Percentiles rank a stretch among this genome's conserved stretches.
Evolutionary conservation across 2,329 filamentous ascomycete genomes (phyloP).

Genomic region (Aspergillus sp.): DNA sequence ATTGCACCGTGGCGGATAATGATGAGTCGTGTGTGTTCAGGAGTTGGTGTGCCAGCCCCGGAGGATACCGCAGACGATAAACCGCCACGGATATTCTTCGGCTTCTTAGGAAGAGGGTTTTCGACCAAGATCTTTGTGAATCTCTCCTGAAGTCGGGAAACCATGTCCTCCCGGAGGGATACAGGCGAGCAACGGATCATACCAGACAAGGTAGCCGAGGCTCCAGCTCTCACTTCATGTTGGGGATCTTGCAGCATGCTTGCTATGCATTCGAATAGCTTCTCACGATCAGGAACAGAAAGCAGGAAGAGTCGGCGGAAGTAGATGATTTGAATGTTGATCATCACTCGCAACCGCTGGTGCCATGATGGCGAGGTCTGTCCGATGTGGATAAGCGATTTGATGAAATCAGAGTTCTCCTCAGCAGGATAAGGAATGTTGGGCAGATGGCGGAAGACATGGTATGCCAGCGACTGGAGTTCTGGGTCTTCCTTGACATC

Average conservation of each 20-base stretch:
- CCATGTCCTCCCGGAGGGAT: slow-evolving; percentile 70
- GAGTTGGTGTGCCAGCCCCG: slow-evolving; percentile 44
- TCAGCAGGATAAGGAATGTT: slow-evolving; percentile 90
- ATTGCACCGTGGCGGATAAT: slow-evolving; percentile 85
- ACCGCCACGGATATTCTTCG: slow-evolving; percentile 31
- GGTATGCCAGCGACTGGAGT: slow-evolving; percentile 87
- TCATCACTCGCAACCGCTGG: slow-evolving; percentile 85
- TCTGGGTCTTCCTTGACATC: slow-evolving; percentile 98
- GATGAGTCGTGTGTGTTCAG: slow-evolving; percentile 65
- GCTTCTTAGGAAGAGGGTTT: slow-evolving; percentile 80
- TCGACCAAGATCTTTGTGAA: slow-evolving; percentile 74
- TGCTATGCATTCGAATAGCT: slow-evolving; percentile 86
- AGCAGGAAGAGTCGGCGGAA: slow-evolving; percentile 94
- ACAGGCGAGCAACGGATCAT: slow-evolving; percentile 96
- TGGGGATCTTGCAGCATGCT: slow-evolving; percentile 90
- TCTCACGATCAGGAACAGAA: slow-evolving; percentile 65
- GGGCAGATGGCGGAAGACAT: slow-evolving; percentile 92
- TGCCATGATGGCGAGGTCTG: slow-evolving; percentile 85
- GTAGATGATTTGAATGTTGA: slow-evolving; percentile 98
- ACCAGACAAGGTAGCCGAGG: slow-evolving; percentile 86
- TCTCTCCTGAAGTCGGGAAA: slow-evolving; percentile 67
- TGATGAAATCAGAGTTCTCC: slow-evolving; percentile 79
- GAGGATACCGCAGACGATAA: slow-evolving; percentile 40
- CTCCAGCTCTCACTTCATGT: slow-evolving; percentile 88
- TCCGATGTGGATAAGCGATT: slow-evolving; percentile 81